phyloP scores from a whole-genome alignment of 1,284 basidiomycete species.

The Macrocystidia cucumis region DNA sequence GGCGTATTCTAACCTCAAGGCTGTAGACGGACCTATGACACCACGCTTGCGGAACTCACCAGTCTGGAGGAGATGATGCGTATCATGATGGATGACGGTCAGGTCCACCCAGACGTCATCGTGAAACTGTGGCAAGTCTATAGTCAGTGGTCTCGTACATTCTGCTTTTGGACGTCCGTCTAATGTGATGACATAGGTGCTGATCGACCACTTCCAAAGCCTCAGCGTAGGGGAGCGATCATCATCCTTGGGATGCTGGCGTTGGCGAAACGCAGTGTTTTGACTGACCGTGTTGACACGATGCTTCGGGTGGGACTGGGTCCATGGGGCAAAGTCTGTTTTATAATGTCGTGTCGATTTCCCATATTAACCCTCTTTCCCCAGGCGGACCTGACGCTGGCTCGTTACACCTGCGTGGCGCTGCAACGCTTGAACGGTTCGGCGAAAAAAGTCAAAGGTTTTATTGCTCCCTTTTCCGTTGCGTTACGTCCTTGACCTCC shows the following conservation, averaged over 20 bases:
- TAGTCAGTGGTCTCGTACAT: conserved; percentile 42
- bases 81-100: conserved; percentile 85
- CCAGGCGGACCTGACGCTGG: conserved; percentile 82
- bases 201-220: conserved; percentile 64
- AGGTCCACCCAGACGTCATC: conserved; percentile 82
- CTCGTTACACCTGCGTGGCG: conserved; percentile 91
- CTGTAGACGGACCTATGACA: conserved; percentile 76
- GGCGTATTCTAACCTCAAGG: conserved; percentile 5
- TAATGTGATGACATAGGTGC: conserved; percentile 43
- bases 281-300: conserved; percentile 83
- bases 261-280: conserved; percentile 74
- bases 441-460: conserved; percentile 95
- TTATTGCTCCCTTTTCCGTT: not conserved
- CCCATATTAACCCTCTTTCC: too few species aligned
- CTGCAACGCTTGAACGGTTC: conserved; percentile 90
- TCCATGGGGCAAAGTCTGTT: conserved; percentile 65
- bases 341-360: too few species aligned
- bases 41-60: conserved; percentile 92
- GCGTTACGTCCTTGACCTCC: conserved; percentile 1
- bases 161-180: not conserved
- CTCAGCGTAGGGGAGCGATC: conserved; percentile 88
- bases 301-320: conserved; percentile 90
- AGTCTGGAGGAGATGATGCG: conserved; percentile 95
- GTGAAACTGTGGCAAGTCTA: conserved; percentile 95
- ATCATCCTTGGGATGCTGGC: conserved; percentile 96